Evolutionary conservation across 495 filamentous ascomycete species (phyloP), one percentile per base, ranked within the genome.

Genomic region (Hypoxylon fuscum): DNA sequence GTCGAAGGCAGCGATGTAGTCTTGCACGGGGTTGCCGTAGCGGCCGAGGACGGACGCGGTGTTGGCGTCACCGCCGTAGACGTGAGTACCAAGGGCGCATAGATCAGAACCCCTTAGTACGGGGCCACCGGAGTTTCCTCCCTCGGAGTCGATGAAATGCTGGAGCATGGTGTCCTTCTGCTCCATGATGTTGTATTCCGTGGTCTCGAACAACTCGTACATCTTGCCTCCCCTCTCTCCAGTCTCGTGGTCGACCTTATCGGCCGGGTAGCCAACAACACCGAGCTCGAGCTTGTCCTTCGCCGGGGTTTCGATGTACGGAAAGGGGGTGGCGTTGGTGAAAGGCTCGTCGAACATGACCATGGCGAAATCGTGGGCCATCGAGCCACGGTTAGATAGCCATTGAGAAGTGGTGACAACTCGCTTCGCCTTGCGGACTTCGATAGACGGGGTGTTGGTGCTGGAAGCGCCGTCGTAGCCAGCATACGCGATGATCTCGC

Each of bases 251-350:
- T 71, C 51, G 14, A 22, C 21, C 55, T 68, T 62, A 54, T 79
- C 76, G 29, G 62, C 76, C n/a, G 76, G 76, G 67, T 78, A 79
- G 40, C 74, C 76, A 18, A 79, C 76, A 27, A 78, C 72, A 22
- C 76, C 76, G 41, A 79, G 56, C 35, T 64, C 45, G 7, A 66
- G 23, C n/a, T 55, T 62, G 5, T 62, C 76, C 10, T 42, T 35
- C 15, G 57, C 29, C 7, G 74, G 76, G 2, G 76, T 78, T 12
- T 68, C 43, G 23, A 57, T 60, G 55, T 65, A 68, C 20, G 48
- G 69, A 42, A 58, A 65, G 10, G 72, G 9, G 1, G 72, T 70
- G 10, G 62, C 66, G 41, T 76, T 65, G 6, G 72, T 69, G 38
- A 79, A 79, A 5, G 74, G 76, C 35, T 40, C 41, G 37, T 77